Conservation (phyloP, 1,284 basidiomycete species). For the Phellinidium pouzarii region DNA sequence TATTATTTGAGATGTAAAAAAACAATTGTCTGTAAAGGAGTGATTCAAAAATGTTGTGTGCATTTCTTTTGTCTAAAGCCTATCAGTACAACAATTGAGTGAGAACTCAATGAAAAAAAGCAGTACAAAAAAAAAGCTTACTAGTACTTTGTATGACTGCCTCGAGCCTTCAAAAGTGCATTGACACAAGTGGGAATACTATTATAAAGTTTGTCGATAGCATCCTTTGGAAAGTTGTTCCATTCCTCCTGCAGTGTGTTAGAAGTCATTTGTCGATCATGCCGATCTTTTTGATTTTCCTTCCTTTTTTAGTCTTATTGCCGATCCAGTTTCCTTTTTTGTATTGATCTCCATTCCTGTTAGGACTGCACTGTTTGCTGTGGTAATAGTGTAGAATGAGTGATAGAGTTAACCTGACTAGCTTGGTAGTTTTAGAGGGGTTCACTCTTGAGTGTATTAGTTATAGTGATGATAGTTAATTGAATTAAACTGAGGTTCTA, state of each 20-base stretch:
- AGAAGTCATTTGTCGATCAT: too few species aligned
- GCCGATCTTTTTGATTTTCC: too few species aligned
- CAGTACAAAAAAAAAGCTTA: not conserved
- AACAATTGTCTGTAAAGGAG: not conserved
- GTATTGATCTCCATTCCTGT: too few species aligned
- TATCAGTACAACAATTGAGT: not conserved
- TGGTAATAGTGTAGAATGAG: too few species aligned
- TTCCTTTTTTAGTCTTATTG: too few species aligned
- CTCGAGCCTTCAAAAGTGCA: conserved; percentile 21
- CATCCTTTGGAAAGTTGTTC: conserved; percentile 16
- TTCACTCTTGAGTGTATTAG: too few species aligned
- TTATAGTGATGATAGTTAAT: too few species aligned
- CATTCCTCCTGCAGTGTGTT: conserved; percentile 25
- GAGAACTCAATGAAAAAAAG: not conserved
- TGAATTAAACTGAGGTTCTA: too few species aligned
- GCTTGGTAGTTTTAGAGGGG: too few species aligned
- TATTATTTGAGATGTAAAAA: not conserved
- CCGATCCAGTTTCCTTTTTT: too few species aligned
- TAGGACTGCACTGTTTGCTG: too few species aligned
- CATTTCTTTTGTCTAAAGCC: not conserved
- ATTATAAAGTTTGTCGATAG: conserved; percentile 21
- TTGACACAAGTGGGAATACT: conserved; percentile 22
- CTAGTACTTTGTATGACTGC: conserved; percentile 24
- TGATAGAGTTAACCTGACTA: too few species aligned
- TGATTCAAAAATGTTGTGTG: not conserved